Percentiles rank a stretch among this genome's conserved stretches.
Evolutionary conservation across 2,329 filamentous ascomycete genomes (phyloP).

Genomic region (Sporothrix brunneoviolacea): DNA sequence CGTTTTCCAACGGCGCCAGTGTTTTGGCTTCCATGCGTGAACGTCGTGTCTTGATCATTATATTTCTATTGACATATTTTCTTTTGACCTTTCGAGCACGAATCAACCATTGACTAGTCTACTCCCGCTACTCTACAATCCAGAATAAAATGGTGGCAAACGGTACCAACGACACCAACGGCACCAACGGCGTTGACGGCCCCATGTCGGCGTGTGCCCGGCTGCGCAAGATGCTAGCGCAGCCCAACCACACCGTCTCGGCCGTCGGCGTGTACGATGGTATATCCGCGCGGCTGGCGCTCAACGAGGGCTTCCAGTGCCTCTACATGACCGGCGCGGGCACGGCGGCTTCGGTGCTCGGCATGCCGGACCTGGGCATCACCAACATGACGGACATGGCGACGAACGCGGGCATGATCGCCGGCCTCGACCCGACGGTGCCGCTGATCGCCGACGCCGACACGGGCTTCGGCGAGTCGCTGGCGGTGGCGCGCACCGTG

Average conservation of each 20-base stretch:
- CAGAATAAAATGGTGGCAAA: too few species aligned
- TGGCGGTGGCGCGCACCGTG: slow-evolving; percentile 45
- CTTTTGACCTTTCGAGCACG: too few species aligned
- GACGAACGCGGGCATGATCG: slow-evolving; percentile 58
- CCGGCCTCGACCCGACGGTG: slow-evolving; percentile 45
- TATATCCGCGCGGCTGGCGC: slow-evolving; percentile 56
- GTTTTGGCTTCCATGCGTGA: too few species aligned
- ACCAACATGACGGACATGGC: slow-evolving; percentile 58
- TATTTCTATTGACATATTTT: too few species aligned
- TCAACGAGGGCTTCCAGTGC: slow-evolving; percentile 55
- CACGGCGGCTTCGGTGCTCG: slow-evolving; percentile 53
- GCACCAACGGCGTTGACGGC: not conserved
- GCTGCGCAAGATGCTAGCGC: slow-evolving; percentile 23
- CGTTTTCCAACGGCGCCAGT: too few species aligned
- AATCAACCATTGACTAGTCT: too few species aligned
- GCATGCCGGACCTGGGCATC: slow-evolving; percentile 57
- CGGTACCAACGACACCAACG: not conserved
- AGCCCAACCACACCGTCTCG: slow-evolving; percentile 40
- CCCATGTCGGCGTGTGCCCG: slow-evolving; percentile 5
- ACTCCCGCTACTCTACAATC: too few species aligned
- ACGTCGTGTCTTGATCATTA: too few species aligned
- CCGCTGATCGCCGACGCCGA: slow-evolving; percentile 58
- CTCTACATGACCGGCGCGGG: slow-evolving; percentile 65
- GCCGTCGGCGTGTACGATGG: slow-evolving; percentile 65
- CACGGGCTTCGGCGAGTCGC: slow-evolving; percentile 49